Evolutionary conservation across 768 basidiomycete species (phyloP), one percentile per base, ranked within the genome.

Genomic region (Tulasnella sp.): DNA sequence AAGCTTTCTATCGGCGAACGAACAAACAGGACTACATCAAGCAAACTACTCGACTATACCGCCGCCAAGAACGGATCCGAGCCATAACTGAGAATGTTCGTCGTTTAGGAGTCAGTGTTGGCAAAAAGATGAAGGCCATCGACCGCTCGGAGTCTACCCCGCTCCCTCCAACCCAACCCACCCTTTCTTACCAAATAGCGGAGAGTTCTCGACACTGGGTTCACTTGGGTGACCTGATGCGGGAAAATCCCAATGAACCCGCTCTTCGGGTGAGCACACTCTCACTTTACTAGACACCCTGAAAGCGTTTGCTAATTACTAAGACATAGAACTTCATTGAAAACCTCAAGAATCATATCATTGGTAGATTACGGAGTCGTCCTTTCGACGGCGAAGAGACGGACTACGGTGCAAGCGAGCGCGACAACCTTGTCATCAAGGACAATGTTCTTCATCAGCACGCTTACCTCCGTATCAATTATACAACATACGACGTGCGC

Each of bases 401-500:
- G 4, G 31, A 37, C 37, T 70, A 34, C 29, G n/a, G 11, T 19
- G 2, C 5, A n/a, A 3, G 34, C 2, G 68, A 70, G 22, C 36
- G 31, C 37, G 36, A 37, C 31, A 25, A n/a, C 5, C 68, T 70
- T 5, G 15, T 70, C 22, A 70, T 70, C 68, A 54, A 54, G 19
- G 22, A 54, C 25, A 42, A 71, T 37, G 6, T 58, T 9, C 22
- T 77, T n/a, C 45, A 74, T 42, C 29, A 68, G 19, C 73, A 77
- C 36, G 34, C 39, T 3, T n/a, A 17, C 11, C 34, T 73, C 2
- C 31, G 25, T 6, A 67, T 74, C 49, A 77, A 77, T 37, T 77
- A 74, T 31, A 77, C 72, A 22, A 69, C 77, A 0, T 77, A 77
- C 42, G 77, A 77, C 45, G 64, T 77, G 0, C 54, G 77, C 8